A percentile compares a stretch with the other conserved stretches of the same genome.
phyloP scores from a whole-genome alignment of 768 basidiomycete species.

The Podaxis rugospora region DNA sequence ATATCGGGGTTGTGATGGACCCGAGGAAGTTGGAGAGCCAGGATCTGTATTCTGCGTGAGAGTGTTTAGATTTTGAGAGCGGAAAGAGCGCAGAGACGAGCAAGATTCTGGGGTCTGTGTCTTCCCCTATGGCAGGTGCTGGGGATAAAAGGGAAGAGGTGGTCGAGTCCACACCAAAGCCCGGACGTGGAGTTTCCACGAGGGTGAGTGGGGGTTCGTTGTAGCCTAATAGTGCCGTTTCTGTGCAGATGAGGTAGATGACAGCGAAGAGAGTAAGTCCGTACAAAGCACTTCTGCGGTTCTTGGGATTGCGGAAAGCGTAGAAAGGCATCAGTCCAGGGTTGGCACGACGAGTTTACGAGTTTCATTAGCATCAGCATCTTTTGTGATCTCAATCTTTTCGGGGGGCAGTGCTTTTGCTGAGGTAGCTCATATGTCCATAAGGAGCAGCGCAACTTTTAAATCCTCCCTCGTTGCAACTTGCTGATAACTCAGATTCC shows the following conservation, averaged over 20 bases:
- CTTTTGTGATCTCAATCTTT: too few species aligned
- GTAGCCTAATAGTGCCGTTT: neutral
- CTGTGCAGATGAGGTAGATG: neutral
- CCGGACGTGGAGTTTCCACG: neutral
- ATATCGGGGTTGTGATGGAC: conserved; percentile 42
- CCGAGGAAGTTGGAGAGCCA: conserved; percentile 45
- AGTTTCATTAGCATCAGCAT: too few species aligned
- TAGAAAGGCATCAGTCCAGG: neutral
- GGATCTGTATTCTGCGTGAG: conserved; percentile 34
- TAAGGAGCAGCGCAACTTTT: too few species aligned
- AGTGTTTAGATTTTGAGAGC: conserved; percentile 45
- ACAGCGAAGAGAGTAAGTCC: neutral
- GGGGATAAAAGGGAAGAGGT: neutral
- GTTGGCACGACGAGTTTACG: too few species aligned
- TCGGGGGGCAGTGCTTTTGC: too few species aligned
- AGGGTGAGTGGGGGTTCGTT: too few species aligned
- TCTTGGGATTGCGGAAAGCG: neutral
- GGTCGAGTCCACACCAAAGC: neutral
- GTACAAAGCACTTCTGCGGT: neutral
- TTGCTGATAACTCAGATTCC: too few species aligned
- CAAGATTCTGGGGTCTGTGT: conserved; percentile 27
- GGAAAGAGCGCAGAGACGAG: conserved; percentile 56
- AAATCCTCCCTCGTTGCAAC: too few species aligned
- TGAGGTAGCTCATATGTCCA: too few species aligned
- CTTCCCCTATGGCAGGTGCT: neutral